A percentile compares a stretch with the other conserved stretches of the same genome.
These are phyloP conservation scores for Pelagophyceae sp. DNA, from an alignment of 352 stramenopile species.

Conservation along the genomic window DNA sequence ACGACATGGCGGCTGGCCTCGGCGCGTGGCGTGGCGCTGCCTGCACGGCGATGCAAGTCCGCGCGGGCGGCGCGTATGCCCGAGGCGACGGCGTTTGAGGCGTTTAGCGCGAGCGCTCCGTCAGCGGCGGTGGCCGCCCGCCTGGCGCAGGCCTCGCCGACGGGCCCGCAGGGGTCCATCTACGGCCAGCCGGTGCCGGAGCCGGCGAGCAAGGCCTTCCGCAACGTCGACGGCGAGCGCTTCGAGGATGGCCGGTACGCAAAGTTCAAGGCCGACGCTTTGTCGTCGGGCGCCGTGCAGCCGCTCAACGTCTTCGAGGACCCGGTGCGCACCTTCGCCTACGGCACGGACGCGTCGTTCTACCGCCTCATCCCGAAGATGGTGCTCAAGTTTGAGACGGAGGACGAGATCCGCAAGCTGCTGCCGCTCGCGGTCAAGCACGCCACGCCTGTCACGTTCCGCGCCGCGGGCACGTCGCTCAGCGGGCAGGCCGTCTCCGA, in stretches of 20 bases:
- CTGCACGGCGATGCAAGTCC: background rate
- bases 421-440: background rate
- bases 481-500: slow-evolving; percentile 3
- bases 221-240: slow-evolving; percentile 14
- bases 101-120: too few relatives aligned
- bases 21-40: background rate
- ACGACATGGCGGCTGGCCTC: background rate
- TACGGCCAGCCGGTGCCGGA: background rate
- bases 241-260: slow-evolving; percentile 9
- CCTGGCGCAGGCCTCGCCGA: background rate
- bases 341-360: slow-evolving; percentile 15
- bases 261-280: background rate
- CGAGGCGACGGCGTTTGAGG: background rate
- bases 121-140: background rate
- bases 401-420: background rate
- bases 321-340: slow-evolving; percentile 14
- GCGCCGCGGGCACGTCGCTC: slow-evolving; percentile 13
- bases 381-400: slow-evolving; percentile 6
- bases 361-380: slow-evolving; percentile 14
- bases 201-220: background rate
- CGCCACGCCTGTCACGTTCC: slow-evolving; percentile 15
- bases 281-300: background rate
- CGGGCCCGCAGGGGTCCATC: background rate
- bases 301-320: background rate
- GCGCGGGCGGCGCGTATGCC: background rate